Evolutionary conservation across 306 rosid genomes (phyloP).

Genomic region (Vicia villosa): DNA sequence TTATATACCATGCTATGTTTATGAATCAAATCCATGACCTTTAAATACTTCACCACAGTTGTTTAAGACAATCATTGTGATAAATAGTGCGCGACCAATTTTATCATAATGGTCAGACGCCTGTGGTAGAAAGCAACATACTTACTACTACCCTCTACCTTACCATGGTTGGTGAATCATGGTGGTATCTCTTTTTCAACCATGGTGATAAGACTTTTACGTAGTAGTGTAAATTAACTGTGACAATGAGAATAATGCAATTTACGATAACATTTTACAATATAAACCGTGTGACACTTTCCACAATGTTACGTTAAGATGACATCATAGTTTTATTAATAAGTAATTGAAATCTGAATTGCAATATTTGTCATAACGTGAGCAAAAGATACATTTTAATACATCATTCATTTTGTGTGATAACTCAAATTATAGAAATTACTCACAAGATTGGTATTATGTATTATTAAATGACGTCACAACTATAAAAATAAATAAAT

Average conservation of each 20-base stretch:
- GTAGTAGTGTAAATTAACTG: too few species aligned
- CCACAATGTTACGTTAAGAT: background rate
- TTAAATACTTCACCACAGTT: too few species aligned
- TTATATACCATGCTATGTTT: too few species aligned
- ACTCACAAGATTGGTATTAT: background rate
- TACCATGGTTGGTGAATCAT: too few species aligned
- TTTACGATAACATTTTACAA: background rate
- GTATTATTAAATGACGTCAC: background rate
- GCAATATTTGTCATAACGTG: background rate
- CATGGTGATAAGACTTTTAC: too few species aligned
- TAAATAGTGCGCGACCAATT: too few species aligned
- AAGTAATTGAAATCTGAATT: background rate
- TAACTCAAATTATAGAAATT: background rate
- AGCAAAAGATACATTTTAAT: background rate
- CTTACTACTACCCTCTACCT: too few species aligned
- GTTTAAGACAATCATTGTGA: too few species aligned
- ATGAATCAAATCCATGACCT: too few species aligned
- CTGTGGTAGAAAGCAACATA: too few species aligned
- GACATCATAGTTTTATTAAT: background rate
- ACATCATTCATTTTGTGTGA: background rate
- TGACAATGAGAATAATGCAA: background rate
- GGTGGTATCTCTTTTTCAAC: too few species aligned
- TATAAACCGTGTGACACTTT: background rate
- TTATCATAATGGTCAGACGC: too few species aligned
- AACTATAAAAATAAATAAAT: background rate